A percentile compares a stretch with the other conserved stretches of the same genome.
Evolutionary conservation across 192 early-diverging fungal species (phyloP).

Genomic region (Coemansia sp.): DNA sequence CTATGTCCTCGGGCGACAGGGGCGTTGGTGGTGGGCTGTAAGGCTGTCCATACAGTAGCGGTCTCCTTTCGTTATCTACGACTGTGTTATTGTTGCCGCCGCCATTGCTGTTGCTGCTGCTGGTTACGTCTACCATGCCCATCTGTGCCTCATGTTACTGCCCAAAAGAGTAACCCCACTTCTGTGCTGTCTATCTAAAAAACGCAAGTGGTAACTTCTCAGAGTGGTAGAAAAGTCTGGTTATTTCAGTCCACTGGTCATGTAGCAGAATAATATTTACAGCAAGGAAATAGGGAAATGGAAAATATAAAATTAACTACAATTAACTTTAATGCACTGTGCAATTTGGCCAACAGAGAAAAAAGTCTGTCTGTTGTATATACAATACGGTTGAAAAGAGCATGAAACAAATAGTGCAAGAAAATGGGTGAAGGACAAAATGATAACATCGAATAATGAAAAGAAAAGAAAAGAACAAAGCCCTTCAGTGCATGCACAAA

Average conservation of each 20-base stretch:
- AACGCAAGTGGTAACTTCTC: too few species aligned
- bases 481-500: neutral
- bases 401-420: neutral
- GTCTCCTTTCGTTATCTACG: slow-evolving; percentile 13
- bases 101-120: neutral
- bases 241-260: too few species aligned
- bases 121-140: neutral
- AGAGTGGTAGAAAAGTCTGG: too few species aligned
- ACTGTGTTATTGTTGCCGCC: neutral
- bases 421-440: neutral
- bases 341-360: neutral
- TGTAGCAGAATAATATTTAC: too few species aligned
- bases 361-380: neutral
- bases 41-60: slow-evolving; percentile 15
- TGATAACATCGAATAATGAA: neutral
- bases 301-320: too few species aligned
- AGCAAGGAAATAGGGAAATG: too few species aligned
- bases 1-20: slow-evolving; percentile 45
- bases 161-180: neutral
- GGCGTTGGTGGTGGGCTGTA: slow-evolving; percentile 48
- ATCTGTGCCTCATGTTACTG: neutral
- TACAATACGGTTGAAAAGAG: neutral
- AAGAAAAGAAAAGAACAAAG: neutral
- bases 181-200: neutral
- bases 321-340: neutral